phyloP scores from a whole-genome alignment of 805 yeast species.

The Metschnikowia henanensis region DNA sequence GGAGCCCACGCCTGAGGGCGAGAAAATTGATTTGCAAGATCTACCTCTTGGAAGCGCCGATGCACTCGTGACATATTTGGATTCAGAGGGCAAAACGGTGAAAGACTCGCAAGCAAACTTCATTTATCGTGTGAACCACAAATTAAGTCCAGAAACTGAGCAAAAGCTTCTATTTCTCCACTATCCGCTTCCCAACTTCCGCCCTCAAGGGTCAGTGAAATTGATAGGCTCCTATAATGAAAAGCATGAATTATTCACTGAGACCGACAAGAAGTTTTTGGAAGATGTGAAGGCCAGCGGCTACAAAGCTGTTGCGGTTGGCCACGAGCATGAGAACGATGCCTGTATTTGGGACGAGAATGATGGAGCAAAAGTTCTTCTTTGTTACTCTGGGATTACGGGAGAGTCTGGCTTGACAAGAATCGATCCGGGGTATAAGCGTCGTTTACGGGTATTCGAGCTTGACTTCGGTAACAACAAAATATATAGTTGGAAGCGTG shows the following conservation, averaged over 20 bases:
- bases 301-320: constrained; percentile 39
- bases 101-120: constrained; percentile 35
- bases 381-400: constrained; percentile 40
- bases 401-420: constrained; percentile 37
- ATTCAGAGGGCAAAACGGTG: constrained; percentile 29
- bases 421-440: constrained; percentile 25
- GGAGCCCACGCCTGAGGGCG: constrained; percentile 1
- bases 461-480: constrained; percentile 25
- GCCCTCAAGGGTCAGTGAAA: constrained; percentile 39
- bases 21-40: constrained; percentile 6
- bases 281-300: constrained; percentile 36
- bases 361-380: constrained; percentile 27
- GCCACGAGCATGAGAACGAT: constrained; percentile 46
- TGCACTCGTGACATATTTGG: constrained; percentile 34
- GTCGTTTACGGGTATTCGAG: constrained; percentile 37
- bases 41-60: constrained; percentile 15
- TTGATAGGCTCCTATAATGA: constrained; percentile 41
- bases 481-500: constrained; percentile 41
- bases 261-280: constrained; percentile 28
- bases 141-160: constrained; percentile 8
- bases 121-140: constrained; percentile 28
- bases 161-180: constrained; percentile 39
- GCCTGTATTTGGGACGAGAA: constrained; percentile 34
- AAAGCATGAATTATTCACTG: constrained; percentile 33
- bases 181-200: constrained; percentile 42